phyloP scores from a whole-genome alignment of 306 rosid species.

The Abrus precatorius region DNA sequence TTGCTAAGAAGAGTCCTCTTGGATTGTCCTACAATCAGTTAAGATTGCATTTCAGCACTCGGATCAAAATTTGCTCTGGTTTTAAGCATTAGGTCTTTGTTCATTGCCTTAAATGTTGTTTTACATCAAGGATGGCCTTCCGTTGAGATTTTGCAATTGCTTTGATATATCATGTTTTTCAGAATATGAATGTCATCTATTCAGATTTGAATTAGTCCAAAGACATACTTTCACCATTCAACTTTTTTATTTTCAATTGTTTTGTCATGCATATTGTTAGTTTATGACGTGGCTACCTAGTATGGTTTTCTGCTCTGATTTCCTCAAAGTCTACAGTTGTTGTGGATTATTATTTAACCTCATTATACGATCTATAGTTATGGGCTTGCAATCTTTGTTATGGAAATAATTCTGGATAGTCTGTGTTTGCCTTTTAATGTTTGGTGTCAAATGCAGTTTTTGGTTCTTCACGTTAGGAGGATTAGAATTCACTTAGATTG shows the following conservation, averaged over 20 bases:
- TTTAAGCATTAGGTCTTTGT: neutral
- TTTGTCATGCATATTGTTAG: conserved; percentile 2
- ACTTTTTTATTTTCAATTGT: conserved; percentile 1
- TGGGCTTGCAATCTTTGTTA: neutral
- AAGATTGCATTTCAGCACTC: conserved; percentile 17
- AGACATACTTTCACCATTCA: neutral
- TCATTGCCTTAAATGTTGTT: conserved; percentile 1
- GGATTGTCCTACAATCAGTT: no score
- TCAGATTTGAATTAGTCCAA: neutral
- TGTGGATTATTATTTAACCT: neutral
- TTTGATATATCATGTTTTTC: conserved; percentile 29
- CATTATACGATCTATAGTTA: conserved; percentile 5
- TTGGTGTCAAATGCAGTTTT: conserved; percentile 14
- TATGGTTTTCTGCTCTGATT: neutral
- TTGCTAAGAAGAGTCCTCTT: no score
- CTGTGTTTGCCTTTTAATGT: neutral
- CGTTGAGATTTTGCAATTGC: conserved; percentile 11
- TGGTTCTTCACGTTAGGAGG: conserved; percentile 2
- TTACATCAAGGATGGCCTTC: neutral
- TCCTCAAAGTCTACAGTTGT: conserved; percentile 25
- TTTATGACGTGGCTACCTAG: conserved; percentile 25
- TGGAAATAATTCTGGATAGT: conserved; percentile 26
- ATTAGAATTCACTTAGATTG: neutral
- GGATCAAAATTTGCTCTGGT: conserved; percentile 12
- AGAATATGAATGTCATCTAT: neutral